These are phyloP conservation scores for Xylariaceae sp. DNA, from an alignment of 2,329 filamentous ascomycete genomes.

Conservation along the genomic window DNA sequence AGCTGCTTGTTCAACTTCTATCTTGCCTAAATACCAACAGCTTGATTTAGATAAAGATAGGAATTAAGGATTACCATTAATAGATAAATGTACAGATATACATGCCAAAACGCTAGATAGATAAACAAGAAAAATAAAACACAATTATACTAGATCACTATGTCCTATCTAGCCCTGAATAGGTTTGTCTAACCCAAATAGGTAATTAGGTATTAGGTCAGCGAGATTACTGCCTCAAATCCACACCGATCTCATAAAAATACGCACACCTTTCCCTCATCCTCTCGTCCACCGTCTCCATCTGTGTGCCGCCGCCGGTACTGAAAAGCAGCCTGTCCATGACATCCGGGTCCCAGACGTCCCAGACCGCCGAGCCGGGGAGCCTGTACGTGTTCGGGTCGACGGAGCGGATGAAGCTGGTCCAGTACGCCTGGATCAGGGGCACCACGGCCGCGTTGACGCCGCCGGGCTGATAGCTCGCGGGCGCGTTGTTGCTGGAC, in stretches of 20 bases:
- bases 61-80: no score
- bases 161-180: no score
- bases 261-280: constrained; percentile 43
- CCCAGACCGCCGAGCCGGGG: constrained; percentile 23
- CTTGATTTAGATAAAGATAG: no score
- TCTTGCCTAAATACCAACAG: no score
- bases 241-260: constrained; percentile 42
- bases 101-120: no score
- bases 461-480: constrained; percentile 47
- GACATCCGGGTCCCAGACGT: constrained; percentile 18
- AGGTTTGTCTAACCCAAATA: no score
- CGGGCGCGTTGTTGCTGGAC: constrained; percentile 38
- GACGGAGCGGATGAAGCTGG: constrained; percentile 61
- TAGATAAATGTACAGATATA: no score
- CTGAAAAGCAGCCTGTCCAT: constrained; percentile 38
- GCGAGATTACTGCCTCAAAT: constrained; percentile 38
- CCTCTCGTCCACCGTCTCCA: constrained; percentile 38
- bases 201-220: no score
- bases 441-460: constrained; percentile 54
- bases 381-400: constrained; percentile 52
- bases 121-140: no score
- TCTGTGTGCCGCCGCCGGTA: constrained; percentile 37
- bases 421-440: constrained; percentile 66
- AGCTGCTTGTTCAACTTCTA: no score
- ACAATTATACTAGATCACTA: no score